Percentiles rank a stretch among this genome's conserved stretches.
phyloP scores from a whole-genome alignment of 257 asterid genomes.

The Oldenlandia corymbosa region DNA sequence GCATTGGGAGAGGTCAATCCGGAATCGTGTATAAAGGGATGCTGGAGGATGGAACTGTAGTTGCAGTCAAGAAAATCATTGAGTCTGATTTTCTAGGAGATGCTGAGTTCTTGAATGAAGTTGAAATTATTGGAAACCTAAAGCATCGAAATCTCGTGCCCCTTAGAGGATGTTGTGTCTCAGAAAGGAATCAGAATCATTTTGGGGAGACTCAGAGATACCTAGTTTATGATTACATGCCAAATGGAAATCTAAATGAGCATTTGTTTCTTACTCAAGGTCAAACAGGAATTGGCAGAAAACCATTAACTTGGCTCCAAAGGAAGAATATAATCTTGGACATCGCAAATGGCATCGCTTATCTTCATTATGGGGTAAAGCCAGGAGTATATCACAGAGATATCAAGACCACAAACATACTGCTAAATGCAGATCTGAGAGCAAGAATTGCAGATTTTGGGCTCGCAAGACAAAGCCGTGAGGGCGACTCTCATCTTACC shows the following conservation, averaged over 20 bases:
- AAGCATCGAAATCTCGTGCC: slow-evolving; percentile 54
- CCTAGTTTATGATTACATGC: slow-evolving; percentile 58
- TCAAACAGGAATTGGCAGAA: neutral
- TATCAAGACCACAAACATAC: slow-evolving; percentile 58
- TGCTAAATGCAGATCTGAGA: slow-evolving; percentile 46
- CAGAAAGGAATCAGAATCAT: slow-evolving; percentile 3
- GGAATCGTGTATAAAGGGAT: slow-evolving; percentile 54
- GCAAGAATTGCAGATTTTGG: slow-evolving; percentile 61
- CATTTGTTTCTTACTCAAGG: slow-evolving; percentile 26
- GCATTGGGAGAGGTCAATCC: slow-evolving; percentile 51
- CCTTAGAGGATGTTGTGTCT: slow-evolving; percentile 44
- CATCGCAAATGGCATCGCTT: slow-evolving; percentile 51
- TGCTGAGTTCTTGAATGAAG: slow-evolving; percentile 40
- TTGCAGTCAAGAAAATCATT: slow-evolving; percentile 44
- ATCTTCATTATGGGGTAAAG: slow-evolving; percentile 55
- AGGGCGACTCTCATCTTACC: slow-evolving; percentile 32
- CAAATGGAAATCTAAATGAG: slow-evolving; percentile 42
- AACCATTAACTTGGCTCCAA: slow-evolving; percentile 40
- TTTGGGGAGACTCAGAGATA: slow-evolving; percentile 28
- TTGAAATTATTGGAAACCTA: slow-evolving; percentile 47
- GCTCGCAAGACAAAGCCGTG: slow-evolving; percentile 37
- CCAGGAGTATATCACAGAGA: slow-evolving; percentile 66
- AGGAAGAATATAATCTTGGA: slow-evolving; percentile 58
- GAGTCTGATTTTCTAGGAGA: slow-evolving; percentile 38
- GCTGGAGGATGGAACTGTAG: slow-evolving; percentile 37